Conservation (phyloP, 768 basidiomycete genomes). For the Pleurotus djamor region DNA sequence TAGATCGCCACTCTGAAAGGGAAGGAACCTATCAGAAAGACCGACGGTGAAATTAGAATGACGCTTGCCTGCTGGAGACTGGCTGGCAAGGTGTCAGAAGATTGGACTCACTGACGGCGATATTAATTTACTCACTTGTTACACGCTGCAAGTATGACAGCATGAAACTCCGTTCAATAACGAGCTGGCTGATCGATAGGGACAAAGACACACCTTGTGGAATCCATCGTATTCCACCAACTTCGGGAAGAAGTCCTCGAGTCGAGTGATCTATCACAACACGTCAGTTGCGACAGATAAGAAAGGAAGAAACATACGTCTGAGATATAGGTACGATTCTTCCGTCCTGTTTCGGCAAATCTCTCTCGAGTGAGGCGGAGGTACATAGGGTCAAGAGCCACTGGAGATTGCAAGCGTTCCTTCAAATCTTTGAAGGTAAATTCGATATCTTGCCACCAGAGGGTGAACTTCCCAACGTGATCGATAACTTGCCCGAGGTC, state of each 20-base stretch:
- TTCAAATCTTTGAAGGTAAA: neutral
- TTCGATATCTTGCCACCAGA: conserved; percentile 6
- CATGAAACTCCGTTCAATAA: neutral
- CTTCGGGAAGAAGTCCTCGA: conserved; percentile 4
- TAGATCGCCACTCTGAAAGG: neutral
- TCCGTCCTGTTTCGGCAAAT: neutral
- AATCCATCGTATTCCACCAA: conserved; percentile 3
- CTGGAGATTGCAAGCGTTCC: neutral
- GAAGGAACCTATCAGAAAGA: neutral
- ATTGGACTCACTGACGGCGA: no score
- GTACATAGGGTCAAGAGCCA: neutral
- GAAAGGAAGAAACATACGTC: neutral
- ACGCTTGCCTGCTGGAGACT: neutral
- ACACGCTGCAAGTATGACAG: neutral
- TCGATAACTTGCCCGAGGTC: neutral
- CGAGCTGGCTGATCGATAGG: neutral
- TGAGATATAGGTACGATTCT: neutral
- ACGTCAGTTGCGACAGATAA: neutral
- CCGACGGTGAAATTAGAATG: neutral
- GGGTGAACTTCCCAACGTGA: conserved; percentile 2
- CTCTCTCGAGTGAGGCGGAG: neutral
- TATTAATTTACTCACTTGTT: neutral
- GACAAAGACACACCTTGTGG: neutral
- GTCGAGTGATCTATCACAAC: neutral
- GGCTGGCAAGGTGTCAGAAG: neutral